A percentile compares a stretch with the other conserved stretches of the same genome.
phyloP scores from a whole-genome alignment of 2,329 filamentous ascomycete species.

The Penicillium nordicum region DNA sequence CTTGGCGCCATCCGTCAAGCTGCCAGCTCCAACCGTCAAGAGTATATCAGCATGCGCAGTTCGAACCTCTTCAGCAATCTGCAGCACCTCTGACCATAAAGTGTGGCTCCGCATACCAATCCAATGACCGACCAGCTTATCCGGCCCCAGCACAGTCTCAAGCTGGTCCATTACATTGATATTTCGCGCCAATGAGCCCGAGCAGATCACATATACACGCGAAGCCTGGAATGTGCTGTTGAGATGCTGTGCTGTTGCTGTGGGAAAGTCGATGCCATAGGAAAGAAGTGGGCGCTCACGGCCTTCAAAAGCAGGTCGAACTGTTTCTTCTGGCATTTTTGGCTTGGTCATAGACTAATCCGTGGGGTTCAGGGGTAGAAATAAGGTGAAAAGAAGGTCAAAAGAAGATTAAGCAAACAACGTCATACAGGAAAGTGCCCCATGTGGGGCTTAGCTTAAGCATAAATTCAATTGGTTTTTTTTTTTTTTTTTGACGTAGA shows the following conservation, averaged over 20 bases:
- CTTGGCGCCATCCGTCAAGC: conserved; percentile 57
- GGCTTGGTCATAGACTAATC: background rate
- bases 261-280: conserved; percentile 48
- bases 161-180: conserved; percentile 48
- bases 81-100: conserved; percentile 52
- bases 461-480: background rate
- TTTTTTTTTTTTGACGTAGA: background rate
- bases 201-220: conserved; percentile 52
- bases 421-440: background rate
- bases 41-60: conserved; percentile 47
- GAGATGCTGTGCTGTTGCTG: conserved; percentile 47
- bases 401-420: background rate
- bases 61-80: conserved; percentile 45
- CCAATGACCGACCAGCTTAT: conserved; percentile 42
- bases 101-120: conserved; percentile 56
- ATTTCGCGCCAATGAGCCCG: conserved; percentile 47
- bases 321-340: conserved; percentile 30
- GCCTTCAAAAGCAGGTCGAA: conserved; percentile 38
- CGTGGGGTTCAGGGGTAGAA: too few relatives aligned
- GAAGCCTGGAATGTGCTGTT: conserved; percentile 44
- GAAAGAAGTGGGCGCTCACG: conserved; percentile 44
- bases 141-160: conserved; percentile 39
- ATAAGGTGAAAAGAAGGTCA: background rate
- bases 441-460: background rate
- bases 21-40: conserved; percentile 55